Evolutionary conservation across 495 filamentous ascomycete genomes (phyloP).

Genomic region (Friedmanniomyces simplex): DNA sequence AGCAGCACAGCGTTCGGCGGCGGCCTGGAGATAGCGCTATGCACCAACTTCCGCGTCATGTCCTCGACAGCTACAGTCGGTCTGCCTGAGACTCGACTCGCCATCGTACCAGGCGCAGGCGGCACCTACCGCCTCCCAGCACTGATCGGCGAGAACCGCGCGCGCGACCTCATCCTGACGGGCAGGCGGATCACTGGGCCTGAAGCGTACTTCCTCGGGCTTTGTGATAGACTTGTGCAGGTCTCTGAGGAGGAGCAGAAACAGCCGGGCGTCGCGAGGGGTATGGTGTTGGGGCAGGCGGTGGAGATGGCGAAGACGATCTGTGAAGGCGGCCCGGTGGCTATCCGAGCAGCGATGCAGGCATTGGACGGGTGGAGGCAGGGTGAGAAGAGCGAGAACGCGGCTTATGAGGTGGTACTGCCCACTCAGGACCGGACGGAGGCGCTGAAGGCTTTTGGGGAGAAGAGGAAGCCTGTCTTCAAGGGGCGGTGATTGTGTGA

Average conservation of each 20-base stretch:
- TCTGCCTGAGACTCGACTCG: slow-evolving; percentile 81
- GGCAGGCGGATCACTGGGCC: slow-evolving; percentile 65
- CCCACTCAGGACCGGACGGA: slow-evolving; percentile 76
- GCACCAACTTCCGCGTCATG: slow-evolving; percentile 77
- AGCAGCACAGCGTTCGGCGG: slow-evolving; percentile 76
- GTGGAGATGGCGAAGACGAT: slow-evolving; percentile 71
- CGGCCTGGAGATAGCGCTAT: slow-evolving; percentile 80
- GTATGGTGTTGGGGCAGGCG: slow-evolving; percentile 58
- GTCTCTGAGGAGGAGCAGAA: slow-evolving; percentile 37
- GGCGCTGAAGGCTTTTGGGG: slow-evolving; percentile 74
- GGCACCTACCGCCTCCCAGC: slow-evolving; percentile 76
- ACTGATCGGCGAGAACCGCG: slow-evolving; percentile 62
- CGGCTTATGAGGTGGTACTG: slow-evolving; percentile 68
- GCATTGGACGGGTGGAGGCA: slow-evolving; percentile 54
- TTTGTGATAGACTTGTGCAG: slow-evolving; percentile 75
- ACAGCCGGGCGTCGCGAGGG: slow-evolving; percentile 42
- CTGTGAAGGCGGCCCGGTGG: slow-evolving; percentile 76
- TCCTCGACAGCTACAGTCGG: slow-evolving; percentile 61
- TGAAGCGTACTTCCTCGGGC: slow-evolving; percentile 75
- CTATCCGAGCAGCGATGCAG: slow-evolving; percentile 57
- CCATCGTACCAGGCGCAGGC: slow-evolving; percentile 89
- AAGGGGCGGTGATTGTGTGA: slow-evolving; percentile 38
- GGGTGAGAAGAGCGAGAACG: slow-evolving; percentile 59
- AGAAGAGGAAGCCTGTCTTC: slow-evolving; percentile 84
- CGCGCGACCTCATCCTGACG: slow-evolving; percentile 76